Evolutionary conservation across 108 stramenopile species (phyloP), one percentile per base, ranked within the genome.

Genomic region (Cyclotella baltica): DNA sequence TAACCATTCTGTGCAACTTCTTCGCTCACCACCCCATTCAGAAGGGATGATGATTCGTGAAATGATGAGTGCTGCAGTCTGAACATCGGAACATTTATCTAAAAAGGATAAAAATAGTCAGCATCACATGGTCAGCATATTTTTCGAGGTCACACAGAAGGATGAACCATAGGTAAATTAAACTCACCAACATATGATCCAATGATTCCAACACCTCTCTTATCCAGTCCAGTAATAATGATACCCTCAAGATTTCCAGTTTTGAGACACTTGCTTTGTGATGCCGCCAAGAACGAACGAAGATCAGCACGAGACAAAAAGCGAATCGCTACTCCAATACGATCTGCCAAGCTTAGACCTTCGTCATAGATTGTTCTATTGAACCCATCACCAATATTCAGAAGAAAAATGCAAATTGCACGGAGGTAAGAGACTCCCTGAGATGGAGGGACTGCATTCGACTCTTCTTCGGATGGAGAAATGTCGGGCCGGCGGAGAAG

Each of bases 101-200:
- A n/a, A n/a, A n/a, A n/a, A n/a, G n/a, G n/a, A n/a, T n/a, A n/a
- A n/a, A n/a, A n/a, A n/a, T n/a, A n/a, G n/a, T n/a, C n/a, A n/a
- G n/a, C n/a, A n/a, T n/a, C n/a, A n/a, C n/a, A n/a, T n/a, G n/a
- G n/a, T n/a, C n/a, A n/a, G n/a, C n/a, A n/a, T n/a, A n/a, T n/a
- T n/a, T n/a, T n/a, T n/a, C n/a, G n/a, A n/a, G n/a, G n/a, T n/a
- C n/a, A n/a, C n/a, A n/a, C n/a, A n/a, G n/a, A n/a, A n/a, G n/a
- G n/a, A n/a, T n/a, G n/a, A n/a, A n/a, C n/a, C n/a, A n/a, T n/a
- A n/a, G n/a, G n/a, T n/a, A n/a, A n/a, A n/a, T n/a, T n/a, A n/a
- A n/a, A n/a, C n/a, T n/a, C n/a, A n/a, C n/a, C n/a, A 15, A 93
- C 83, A 76, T 88, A 94, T 9, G 92, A 85, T 77, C 91, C 88